Evolutionary conservation across 2,329 filamentous ascomycete species (phyloP).

Genomic region (Diaporthe humulicola): DNA sequence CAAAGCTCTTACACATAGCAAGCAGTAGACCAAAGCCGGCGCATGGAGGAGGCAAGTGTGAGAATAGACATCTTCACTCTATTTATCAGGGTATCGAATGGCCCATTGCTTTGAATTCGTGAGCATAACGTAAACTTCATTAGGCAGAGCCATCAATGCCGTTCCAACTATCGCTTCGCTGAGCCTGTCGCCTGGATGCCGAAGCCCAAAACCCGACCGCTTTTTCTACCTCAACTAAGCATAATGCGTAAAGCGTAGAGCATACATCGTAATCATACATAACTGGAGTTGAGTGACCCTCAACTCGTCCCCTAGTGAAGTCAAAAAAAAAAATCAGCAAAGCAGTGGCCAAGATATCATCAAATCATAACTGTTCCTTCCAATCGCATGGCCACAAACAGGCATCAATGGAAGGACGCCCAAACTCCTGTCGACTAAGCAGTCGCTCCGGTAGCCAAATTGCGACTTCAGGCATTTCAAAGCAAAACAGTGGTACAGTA

Average conservation of each 20-base stretch:
- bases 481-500: slow-evolving; percentile 4
- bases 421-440: background rate
- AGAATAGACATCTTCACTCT: slow-evolving; percentile 41
- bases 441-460: background rate
- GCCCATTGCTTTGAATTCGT: background rate
- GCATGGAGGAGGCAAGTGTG: slow-evolving; percentile 11
- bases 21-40: slow-evolving; percentile 31
- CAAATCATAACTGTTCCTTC: background rate
- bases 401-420: background rate
- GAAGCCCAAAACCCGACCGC: background rate
- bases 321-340: background rate
- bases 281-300: background rate
- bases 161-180: background rate
- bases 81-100: background rate
- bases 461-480: background rate
- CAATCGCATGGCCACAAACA: background rate
- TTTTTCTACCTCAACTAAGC: background rate
- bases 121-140: background rate
- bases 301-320: background rate
- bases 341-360: background rate
- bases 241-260: slow-evolving; percentile 25
- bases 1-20: slow-evolving; percentile 23
- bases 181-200: background rate
- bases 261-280: slow-evolving; percentile 38
- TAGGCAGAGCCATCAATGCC: background rate